These are phyloP conservation scores for Asterella californica DNA, from an alignment of 225 moss, liverwort and hornwort genomes.

Conservation along the genomic window DNA sequence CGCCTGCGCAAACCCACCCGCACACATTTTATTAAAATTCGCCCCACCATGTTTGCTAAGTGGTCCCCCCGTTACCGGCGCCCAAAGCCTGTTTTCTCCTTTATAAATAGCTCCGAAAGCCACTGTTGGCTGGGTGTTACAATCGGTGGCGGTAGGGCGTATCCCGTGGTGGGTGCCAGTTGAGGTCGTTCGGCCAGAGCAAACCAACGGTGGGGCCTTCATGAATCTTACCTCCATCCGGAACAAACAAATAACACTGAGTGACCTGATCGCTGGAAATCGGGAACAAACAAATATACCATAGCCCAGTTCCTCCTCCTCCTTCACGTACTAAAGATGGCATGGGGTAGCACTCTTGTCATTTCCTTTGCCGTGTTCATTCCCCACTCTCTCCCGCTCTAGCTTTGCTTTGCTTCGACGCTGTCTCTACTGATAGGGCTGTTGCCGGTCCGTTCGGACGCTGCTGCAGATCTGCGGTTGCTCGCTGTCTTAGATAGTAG, in stretches of 20 bases:
- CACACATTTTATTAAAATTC: slow-evolving; percentile 6
- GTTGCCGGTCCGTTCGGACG: background rate
- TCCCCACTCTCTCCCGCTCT: background rate
- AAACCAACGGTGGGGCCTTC: background rate
- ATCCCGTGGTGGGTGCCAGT: slow-evolving; percentile 22
- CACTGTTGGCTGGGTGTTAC: slow-evolving; percentile 16
- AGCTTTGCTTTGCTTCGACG: background rate
- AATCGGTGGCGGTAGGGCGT: slow-evolving; percentile 11
- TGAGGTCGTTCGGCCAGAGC: slow-evolving; percentile 3
- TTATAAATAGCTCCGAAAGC: slow-evolving; percentile 7
- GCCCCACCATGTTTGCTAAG: slow-evolving; percentile 4
- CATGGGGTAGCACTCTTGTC: background rate
- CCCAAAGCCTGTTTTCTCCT: slow-evolving; percentile 9
- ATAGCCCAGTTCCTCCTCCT: background rate
- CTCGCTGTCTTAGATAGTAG: background rate
- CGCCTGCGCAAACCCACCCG: slow-evolving; percentile 10
- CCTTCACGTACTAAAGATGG: background rate
- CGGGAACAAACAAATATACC: background rate
- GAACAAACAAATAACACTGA: background rate
- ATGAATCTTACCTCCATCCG: background rate
- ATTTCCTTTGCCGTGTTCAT: background rate
- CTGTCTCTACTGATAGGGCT: background rate
- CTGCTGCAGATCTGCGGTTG: background rate
- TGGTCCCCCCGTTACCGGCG: slow-evolving; percentile 21
- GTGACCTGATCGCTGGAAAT: background rate